A percentile compares a stretch with the other conserved stretches of the same genome.
Evolutionary conservation across 1,284 basidiomycete species (phyloP).

Genomic region (Microbotryum scabiosae): DNA sequence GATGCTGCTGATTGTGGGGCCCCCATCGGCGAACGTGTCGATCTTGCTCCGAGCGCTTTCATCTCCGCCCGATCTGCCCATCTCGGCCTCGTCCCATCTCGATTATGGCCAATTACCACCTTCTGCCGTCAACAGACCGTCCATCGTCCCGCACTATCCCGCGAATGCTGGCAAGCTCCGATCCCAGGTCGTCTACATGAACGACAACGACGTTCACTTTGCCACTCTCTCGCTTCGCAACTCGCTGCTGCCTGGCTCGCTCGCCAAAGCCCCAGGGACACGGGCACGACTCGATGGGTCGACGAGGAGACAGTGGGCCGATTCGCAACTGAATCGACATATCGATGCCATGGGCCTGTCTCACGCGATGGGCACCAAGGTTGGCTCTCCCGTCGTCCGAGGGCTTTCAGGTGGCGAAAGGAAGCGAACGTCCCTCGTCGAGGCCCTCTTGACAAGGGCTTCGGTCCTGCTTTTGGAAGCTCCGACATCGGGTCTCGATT

Average conservation of each 20-base stretch:
- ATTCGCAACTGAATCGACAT: constrained; percentile 45
- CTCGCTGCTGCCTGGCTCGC: constrained; percentile 47
- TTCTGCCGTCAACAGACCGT: constrained; percentile 25
- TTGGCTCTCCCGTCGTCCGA: constrained; percentile 50
- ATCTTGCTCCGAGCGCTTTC: constrained; percentile 40
- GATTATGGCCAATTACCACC: constrained; percentile 30
- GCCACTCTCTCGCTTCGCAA: constrained; percentile 54
- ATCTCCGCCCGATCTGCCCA: constrained; percentile 22
- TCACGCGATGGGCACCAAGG: constrained; percentile 52
- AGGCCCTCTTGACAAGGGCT: constrained; percentile 45
- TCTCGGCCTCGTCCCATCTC: constrained; percentile 24
- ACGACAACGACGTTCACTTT: constrained; percentile 51
- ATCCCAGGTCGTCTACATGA: constrained; percentile 55
- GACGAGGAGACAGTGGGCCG: constrained; percentile 45
- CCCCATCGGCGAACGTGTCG: constrained; percentile 39
- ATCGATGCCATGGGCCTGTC: constrained; percentile 35
- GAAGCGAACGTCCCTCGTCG: constrained; percentile 51
- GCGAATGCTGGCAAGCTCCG: constrained; percentile 43
- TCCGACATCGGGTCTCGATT: constrained; percentile 66
- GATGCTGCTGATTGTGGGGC: constrained; percentile 50
- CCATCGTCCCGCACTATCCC: constrained; percentile 45
- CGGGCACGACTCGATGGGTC: constrained; percentile 42
- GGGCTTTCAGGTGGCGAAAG: constrained; percentile 51
- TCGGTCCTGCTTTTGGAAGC: constrained; percentile 35
- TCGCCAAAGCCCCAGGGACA: constrained; percentile 43